Evolutionary conservation across 192 early-diverging fungal species (phyloP), one percentile per base, ranked within the genome.

Genomic region (Obelidium mucronatum): DNA sequence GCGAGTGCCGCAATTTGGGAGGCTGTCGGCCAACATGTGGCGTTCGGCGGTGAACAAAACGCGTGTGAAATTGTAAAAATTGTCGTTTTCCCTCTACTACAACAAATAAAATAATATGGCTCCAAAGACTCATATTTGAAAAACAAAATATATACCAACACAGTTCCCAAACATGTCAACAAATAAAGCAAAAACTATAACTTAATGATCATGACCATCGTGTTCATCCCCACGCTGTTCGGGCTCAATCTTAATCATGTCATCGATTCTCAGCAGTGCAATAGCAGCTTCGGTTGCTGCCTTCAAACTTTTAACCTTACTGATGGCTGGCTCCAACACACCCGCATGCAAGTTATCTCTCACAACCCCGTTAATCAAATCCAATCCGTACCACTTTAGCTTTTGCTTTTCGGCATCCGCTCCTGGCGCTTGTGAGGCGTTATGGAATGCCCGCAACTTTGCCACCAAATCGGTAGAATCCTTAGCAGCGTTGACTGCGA

Each of bases 201-300:
- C 60, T 35, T 51, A 74, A 54, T 74, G 72, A 40, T 74, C 72
- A 24, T 74, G 72, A 1, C 72, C 72, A 63, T 74, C 72, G n/a
- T n/a, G n/a, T n/a, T n/a, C n/a, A 81, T 88, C 87, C 24, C 80
- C 80, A 42, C 85, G 75, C 61, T 61, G 74, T 68, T 79, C 76
- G 36, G 84, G 84, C 55, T 85, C 83, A 40, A 88, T 86, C 77
- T 88, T 88, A 75, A 88, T 88, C 87, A 88, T 88, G 63, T 88
- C 87, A 64, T 99, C 98, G 71, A 99, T 98, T 73, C 98, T 89
- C 73, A 99, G 87, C 78, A 99, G 93, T 74, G 96, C 94, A 80
- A 99, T 94, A 34, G 98, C 98, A 52, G 98, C 96, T 83, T 99
- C 98, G 19, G 98, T 99, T 26, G 98, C 98, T 19, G 94, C 94